phyloP scores from a whole-genome alignment of 169 alveolate genomes.

The Eimeria necatrix region DNA sequence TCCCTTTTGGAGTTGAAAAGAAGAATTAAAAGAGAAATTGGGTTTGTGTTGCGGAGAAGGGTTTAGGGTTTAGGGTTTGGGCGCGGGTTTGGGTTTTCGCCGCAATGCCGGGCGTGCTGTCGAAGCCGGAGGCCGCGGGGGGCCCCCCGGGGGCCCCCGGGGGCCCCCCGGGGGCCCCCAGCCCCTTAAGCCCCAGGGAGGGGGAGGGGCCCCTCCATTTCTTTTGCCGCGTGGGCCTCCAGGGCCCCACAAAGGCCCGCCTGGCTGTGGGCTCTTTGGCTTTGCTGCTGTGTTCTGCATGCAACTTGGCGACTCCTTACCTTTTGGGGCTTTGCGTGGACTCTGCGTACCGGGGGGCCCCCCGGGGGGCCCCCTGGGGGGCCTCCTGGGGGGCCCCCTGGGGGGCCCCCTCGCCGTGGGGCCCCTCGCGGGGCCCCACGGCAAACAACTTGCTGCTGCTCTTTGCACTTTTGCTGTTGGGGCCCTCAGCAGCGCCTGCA shows the following conservation, averaged over 20 bases:
- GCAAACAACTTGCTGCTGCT: conserved; percentile 18
- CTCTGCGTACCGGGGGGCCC: conserved; percentile 40
- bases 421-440: conserved; percentile 19
- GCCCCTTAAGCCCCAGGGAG: neutral
- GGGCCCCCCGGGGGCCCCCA: no score
- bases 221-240: neutral
- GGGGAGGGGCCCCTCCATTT: neutral
- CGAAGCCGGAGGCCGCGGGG: neutral
- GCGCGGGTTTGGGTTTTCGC: no score
- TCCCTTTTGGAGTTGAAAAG: no score
- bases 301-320: conserved; percentile 70
- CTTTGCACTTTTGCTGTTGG: conserved; percentile 4
- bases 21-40: no score
- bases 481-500: conserved; percentile 38
- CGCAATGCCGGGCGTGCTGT: neutral
- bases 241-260: conserved; percentile 17
- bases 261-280: conserved; percentile 14
- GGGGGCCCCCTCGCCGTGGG: conserved; percentile 9
- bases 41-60: no score
- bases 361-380: no score
- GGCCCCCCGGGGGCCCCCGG: conserved; percentile 4
- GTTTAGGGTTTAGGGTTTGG: no score
- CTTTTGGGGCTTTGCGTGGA: conserved; percentile 47
- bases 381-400: no score
- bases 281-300: conserved; percentile 41